These are phyloP conservation scores for Wallacemonas sp. DNA, from an alignment of 208 protist genomes.

Conservation along the genomic window DNA sequence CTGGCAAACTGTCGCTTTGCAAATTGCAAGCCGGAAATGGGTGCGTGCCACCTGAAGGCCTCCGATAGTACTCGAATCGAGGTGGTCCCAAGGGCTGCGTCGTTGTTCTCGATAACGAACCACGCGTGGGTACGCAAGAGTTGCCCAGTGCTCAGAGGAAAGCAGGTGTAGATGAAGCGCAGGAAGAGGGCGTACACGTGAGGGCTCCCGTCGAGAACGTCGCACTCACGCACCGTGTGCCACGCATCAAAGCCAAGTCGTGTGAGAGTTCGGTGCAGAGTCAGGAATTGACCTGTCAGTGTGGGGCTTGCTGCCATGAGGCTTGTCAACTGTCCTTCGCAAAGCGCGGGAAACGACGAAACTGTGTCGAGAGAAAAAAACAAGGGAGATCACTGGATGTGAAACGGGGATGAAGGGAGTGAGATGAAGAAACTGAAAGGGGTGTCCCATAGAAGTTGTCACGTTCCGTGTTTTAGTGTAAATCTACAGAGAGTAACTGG, in stretches of 20 bases:
- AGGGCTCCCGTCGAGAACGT: conserved; percentile 46
- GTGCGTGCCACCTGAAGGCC: conserved; percentile 1
- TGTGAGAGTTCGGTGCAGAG: conserved; percentile 42
- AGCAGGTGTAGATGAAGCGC: conserved; percentile 42
- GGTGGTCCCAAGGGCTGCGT: conserved; percentile 22
- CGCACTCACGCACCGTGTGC: conserved; percentile 30
- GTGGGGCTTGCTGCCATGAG: not conserved
- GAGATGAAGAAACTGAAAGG: too few relatives aligned
- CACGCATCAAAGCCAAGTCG: conserved; percentile 46
- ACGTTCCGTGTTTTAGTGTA: too few relatives aligned
- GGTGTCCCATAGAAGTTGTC: too few relatives aligned
- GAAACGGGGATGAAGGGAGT: too few relatives aligned
- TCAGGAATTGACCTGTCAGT: conserved; percentile 22
- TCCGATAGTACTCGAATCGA: conserved; percentile 31
- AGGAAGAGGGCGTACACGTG: conserved; percentile 46
- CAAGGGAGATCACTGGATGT: not conserved
- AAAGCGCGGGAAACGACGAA: too few relatives aligned
- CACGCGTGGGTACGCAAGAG: conserved; percentile 41
- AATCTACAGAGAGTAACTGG: too few relatives aligned
- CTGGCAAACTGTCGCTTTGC: conserved; percentile 33
- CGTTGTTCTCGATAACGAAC: conserved; percentile 53
- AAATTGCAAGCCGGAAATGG: conserved; percentile 39
- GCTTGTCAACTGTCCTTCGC: too few relatives aligned
- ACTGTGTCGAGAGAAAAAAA: not conserved
- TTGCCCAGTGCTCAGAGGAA: conserved; percentile 20